A percentile compares a stretch with the other conserved stretches of the same genome.
Conservation (phyloP, 2,329 filamentous ascomycete genomes). For the Mycosphaerella sp. region DNA sequence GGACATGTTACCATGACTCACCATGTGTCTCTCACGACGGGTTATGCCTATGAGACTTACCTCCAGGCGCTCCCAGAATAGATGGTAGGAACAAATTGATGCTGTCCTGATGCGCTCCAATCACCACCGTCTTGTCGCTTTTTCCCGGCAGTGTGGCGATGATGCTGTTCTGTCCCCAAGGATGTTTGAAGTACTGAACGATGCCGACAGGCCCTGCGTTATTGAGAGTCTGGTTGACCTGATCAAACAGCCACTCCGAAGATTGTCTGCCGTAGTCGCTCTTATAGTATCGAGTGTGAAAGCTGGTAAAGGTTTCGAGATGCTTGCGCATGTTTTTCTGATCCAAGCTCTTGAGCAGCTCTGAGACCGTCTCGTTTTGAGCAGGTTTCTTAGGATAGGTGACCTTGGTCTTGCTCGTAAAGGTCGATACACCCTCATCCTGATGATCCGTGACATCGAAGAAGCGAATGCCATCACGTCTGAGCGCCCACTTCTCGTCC, state of each 20-base stretch:
- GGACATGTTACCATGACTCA: no score
- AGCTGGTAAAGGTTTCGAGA: slow-evolving; percentile 69
- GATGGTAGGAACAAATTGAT: slow-evolving; percentile 89
- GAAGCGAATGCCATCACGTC: slow-evolving; percentile 75
- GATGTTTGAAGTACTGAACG: slow-evolving; percentile 69
- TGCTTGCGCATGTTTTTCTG: slow-evolving; percentile 72
- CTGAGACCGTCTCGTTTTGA: slow-evolving; percentile 59
- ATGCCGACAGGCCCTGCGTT: slow-evolving; percentile 63
- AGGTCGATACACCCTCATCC: slow-evolving; percentile 4
- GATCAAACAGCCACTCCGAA: slow-evolving; percentile 75
- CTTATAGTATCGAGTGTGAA: slow-evolving; percentile 78
- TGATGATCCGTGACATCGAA: slow-evolving; percentile 79
- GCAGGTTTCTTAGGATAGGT: slow-evolving; percentile 61
- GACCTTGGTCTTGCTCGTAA: slow-evolving; percentile 40
- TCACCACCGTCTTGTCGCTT: slow-evolving; percentile 75
- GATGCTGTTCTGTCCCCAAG: slow-evolving; percentile 82
- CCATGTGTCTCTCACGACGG: no score
- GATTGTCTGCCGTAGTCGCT: slow-evolving; percentile 74
- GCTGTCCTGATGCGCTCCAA: slow-evolving; percentile 72
- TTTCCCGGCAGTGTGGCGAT: slow-evolving; percentile 87
- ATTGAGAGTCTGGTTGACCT: slow-evolving; percentile 65
- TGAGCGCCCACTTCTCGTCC: slow-evolving; percentile 88
- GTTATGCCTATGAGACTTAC: no score
- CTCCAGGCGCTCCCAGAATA: slow-evolving; percentile 72
- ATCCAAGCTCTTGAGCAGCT: slow-evolving; percentile 62